These are phyloP conservation scores for Chimonanthus salicifolius DNA, from an alignment of 164 flowering plant species.

Conservation along the genomic window DNA sequence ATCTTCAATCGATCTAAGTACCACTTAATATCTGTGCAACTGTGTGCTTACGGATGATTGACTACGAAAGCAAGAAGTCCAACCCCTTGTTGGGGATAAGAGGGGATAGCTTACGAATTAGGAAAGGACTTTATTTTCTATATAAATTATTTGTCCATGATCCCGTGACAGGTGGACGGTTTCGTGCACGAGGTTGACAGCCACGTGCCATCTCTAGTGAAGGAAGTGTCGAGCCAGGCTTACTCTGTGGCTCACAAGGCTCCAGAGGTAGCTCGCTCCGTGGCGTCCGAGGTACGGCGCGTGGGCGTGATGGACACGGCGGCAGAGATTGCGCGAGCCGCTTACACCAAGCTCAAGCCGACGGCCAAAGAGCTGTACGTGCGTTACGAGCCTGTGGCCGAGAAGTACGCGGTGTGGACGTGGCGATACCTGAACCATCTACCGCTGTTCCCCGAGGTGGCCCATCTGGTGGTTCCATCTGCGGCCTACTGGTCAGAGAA, in stretches of 20 bases:
- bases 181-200: constrained; percentile 45
- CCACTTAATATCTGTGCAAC: no score
- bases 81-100: no score
- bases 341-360: constrained; percentile 53
- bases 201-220: constrained; percentile 57
- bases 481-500: constrained; percentile 65
- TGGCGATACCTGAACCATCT: constrained; percentile 61
- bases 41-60: no score
- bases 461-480: constrained; percentile 55
- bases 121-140: no score
- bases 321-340: constrained; percentile 29
- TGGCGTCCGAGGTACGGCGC: constrained; percentile 59
- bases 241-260: constrained; percentile 44
- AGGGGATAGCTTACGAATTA: no score
- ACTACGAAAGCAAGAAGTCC: no score
- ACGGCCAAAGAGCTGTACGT: constrained; percentile 46
- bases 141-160: not conserved
- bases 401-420: constrained; percentile 55
- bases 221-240: constrained; percentile 49
- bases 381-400: constrained; percentile 70
- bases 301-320: constrained; percentile 54
- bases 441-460: constrained; percentile 71
- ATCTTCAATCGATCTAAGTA: no score
- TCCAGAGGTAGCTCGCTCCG: constrained; percentile 46
- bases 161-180: constrained; percentile 52